A percentile compares a stretch with the other conserved stretches of the same genome.
Conservation (phyloP, 2,329 filamentous ascomycete species). For the Fusarium annulatum region DNA sequence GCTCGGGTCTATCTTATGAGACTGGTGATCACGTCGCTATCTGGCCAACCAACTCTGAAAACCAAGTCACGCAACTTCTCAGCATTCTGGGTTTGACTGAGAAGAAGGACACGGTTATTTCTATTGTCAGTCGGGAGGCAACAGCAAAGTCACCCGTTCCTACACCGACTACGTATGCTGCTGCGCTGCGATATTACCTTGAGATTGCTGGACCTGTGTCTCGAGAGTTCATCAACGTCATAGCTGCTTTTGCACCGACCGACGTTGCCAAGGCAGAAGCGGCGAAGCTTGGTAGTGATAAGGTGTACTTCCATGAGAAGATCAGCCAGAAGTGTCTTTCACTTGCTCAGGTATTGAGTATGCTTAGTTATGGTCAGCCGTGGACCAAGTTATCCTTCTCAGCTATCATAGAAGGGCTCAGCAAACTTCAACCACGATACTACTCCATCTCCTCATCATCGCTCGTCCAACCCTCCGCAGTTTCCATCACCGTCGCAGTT, state of each 20-base stretch:
- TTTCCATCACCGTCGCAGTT: constrained; percentile 14
- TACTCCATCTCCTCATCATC: constrained; percentile 34
- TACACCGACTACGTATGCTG: constrained; percentile 5
- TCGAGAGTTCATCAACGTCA: neutral
- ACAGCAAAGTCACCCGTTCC: neutral
- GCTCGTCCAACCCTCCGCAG: neutral
- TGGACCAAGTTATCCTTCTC: neutral
- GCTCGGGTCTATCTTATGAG: neutral
- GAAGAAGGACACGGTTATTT: neutral
- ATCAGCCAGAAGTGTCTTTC: neutral
- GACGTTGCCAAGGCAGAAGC: neutral
- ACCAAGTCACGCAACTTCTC: neutral
- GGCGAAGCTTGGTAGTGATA: neutral
- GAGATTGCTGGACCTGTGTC: constrained; percentile 16
- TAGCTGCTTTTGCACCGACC: neutral
- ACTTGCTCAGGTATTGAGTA: neutral
- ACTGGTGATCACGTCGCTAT: neutral
- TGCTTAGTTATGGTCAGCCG: neutral
- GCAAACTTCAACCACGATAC: constrained; percentile 20
- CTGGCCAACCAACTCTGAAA: neutral
- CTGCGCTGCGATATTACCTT: neutral
- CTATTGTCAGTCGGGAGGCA: neutral
- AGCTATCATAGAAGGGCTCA: constrained; percentile 6
- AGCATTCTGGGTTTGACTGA: neutral
- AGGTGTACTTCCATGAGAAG: neutral